Conservation (phyloP, 2,329 filamentous ascomycete genomes). For the Fusarium dlaminii region DNA sequence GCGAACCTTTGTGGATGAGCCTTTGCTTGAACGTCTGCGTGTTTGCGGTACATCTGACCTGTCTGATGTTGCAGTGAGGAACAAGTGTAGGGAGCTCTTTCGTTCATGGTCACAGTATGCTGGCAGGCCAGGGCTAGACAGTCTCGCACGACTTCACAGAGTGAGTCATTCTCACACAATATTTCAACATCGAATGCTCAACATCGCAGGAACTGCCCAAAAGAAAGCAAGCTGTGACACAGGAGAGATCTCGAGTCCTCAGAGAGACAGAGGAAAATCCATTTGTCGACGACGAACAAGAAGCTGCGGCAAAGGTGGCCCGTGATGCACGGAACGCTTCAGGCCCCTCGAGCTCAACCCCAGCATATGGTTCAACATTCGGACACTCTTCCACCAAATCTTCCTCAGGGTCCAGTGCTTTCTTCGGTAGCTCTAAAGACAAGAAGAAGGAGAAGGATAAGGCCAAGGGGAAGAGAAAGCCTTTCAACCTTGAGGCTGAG, state of each 20-base stretch:
- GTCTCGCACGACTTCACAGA: slow-evolving; percentile 81
- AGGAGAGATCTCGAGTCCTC: slow-evolving; percentile 84
- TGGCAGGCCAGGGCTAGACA: slow-evolving; percentile 79
- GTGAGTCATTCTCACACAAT: slow-evolving; percentile 47
- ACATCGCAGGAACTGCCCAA: slow-evolving; percentile 67
- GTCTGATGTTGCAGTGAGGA: slow-evolving; percentile 85
- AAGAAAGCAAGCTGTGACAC: slow-evolving; percentile 76
- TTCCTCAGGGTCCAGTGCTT: slow-evolving; percentile 46
- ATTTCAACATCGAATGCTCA: slow-evolving; percentile 2
- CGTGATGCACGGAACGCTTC: slow-evolving; percentile 39
- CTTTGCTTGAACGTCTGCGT: slow-evolving; percentile 87
- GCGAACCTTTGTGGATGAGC: slow-evolving; percentile 87
- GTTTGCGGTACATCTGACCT: slow-evolving; percentile 86
- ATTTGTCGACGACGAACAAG: slow-evolving; percentile 73
- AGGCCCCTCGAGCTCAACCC: slow-evolving; percentile 33
- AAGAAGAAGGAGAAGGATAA: slow-evolving; percentile 66
- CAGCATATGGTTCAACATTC: slow-evolving; percentile 7
- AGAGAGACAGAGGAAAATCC: slow-evolving; percentile 81
- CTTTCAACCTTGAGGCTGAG: slow-evolving; percentile 87
- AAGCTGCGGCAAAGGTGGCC: slow-evolving; percentile 50
- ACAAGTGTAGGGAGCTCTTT: slow-evolving; percentile 89
- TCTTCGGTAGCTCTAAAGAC: slow-evolving; percentile 57
- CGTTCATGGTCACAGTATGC: slow-evolving; percentile 90
- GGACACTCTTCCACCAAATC: slow-evolving; percentile 49
- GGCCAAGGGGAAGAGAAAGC: slow-evolving; percentile 66